A percentile compares a stretch with the other conserved stretches of the same genome.
phyloP scores from a whole-genome alignment of 805 yeast genomes.

The Lipomyces orientalis region DNA sequence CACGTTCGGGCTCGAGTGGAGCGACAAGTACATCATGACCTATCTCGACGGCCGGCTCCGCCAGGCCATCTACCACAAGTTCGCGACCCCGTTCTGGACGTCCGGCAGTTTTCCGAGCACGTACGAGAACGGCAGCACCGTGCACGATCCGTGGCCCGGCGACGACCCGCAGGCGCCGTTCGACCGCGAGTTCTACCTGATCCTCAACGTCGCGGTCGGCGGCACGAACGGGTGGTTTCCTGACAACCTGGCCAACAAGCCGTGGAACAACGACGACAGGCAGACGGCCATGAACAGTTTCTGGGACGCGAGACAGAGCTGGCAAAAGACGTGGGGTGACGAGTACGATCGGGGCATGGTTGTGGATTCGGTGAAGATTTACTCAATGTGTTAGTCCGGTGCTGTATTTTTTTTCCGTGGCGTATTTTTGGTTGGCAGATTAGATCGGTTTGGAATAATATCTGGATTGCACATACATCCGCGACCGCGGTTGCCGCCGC shows the following conservation, averaged over 20 bases:
- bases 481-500: too few relatives aligned
- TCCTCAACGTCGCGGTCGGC: constrained; percentile 34
- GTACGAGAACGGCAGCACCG: constrained; percentile 23
- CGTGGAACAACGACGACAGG: constrained; percentile 31
- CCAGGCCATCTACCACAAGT: constrained; percentile 29
- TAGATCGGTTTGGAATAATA: too few relatives aligned
- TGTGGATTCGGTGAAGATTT: constrained; percentile 31
- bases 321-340: constrained; percentile 30
- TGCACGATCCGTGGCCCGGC: constrained; percentile 32
- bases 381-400: constrained; percentile 8
- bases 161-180: constrained; percentile 26
- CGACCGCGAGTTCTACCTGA: constrained; percentile 33
- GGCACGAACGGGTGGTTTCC: constrained; percentile 34
- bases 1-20: constrained; percentile 34
- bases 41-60: constrained; percentile 34
- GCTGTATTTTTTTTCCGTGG: not conserved
- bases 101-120: constrained; percentile 23
- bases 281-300: constrained; percentile 28
- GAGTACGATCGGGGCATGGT: constrained; percentile 26
- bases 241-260: constrained; percentile 28
- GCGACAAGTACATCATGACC: constrained; percentile 29
- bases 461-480: too few relatives aligned
- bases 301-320: constrained; percentile 22
- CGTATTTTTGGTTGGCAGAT: too few relatives aligned
- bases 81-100: constrained; percentile 24